Base-by-base conservation (phyloP, 345 rosid genomes). In the Eucalyptus pumila region DNA sequence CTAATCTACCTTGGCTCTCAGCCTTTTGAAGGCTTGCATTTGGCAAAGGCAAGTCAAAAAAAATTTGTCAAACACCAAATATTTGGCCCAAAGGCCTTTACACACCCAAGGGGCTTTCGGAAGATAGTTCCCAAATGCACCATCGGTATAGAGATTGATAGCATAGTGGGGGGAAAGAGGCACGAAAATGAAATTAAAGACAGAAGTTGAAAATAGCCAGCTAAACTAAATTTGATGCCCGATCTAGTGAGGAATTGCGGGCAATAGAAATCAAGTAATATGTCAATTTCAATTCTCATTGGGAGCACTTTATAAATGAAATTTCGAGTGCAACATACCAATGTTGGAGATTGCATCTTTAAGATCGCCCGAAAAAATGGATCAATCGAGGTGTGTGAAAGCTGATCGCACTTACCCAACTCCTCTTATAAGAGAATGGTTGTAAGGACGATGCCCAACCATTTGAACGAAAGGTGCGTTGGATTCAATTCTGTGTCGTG, bases 221-320 rank as follows among this genome's bases (percentile, higher is more conserved):
- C 62, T 9, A 56, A 2, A 56, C 62, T 5, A 56, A 56, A 56
- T 56, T 56, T 26, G 13, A 24, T 56, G 62, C 30, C 12, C 1
- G 8, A 67, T 15, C 5, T n/a, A 3, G 21, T 0, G 6, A 65
- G 37, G 19, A 30, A 65, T 65, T 65, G 19, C 19, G 0, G 19
- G 72, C 4, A 0, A 5, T 27, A 27, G n/a, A 60, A 60, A 60
- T 21, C 11, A 52, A 21, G 26, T 52, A 21, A 21, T 2, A 52
- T 21, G 58, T 52, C 15, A 0, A 7, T 60, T 62, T 65, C 76
- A 65, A 65, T 14, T 65, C 37, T 67, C 15, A 17, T 16, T n/a
- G 11, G 80, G 23, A 67, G 40, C 40, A 67, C 40, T 67, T n/a
- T 8, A 32, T 1, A 32, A n/a, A 67, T n/a, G 9, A 67, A 8